Evolutionary conservation across 192 early-diverging fungal species (phyloP), one percentile per base, ranked within the genome.

Genomic region (Chytriomyces hyalinus): DNA sequence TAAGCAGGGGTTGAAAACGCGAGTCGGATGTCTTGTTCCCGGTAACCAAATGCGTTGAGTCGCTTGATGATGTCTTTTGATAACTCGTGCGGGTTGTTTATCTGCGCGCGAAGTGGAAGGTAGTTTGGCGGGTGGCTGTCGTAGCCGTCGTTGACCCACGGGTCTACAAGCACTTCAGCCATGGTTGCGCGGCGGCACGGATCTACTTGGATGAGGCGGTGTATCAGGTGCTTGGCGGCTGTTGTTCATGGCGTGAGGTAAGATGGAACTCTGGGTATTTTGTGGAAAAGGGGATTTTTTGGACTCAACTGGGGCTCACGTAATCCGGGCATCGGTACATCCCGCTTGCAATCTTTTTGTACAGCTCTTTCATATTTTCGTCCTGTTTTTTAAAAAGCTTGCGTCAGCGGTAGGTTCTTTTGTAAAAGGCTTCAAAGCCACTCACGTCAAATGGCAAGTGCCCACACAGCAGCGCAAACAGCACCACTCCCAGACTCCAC

Each of bases 401-500:
- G 4, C 36, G 36, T 36, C 36, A 36, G 1, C 36, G 36, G 36
- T 3, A 36, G 36, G 36, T 36, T 36, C 36, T 36, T 36, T 36
- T 36, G 36, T 36, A 36, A 36, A 36, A 36, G 36, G 36, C 36
- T 36, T 2, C 3, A 4, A 36, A 36, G 36, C 4, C 3, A 28
- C 28, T 65, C 11, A 67, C 66, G 66, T 95, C 94, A 80, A 95
- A 95, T 0, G 94, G 94, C 20, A 93, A 88, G 76, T 93, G 90
- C 1, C 94, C 94, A 79, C 93, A 94, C 5, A 95, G 85, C 75
- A 95, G 89, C 45, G 93, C 93, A 76, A 92, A 95, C 24, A 95
- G 79, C 24, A 95, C 92, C 22, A 95, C 92, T 22, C 94, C 86
- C 22, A 88, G 72, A 83, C 92, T 93, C 94, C 94, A 95, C 77